Evolutionary conservation across 306 rosid genomes (phyloP).

Genomic region (cucumber (Cucumis sativus)): Cucumber_9930_V3 NC_026658.2:5243501-5244000

Average conservation of each 20-base stretch:
- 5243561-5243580: conserved; percentile 75
- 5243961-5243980: neutral
- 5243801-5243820: neutral
- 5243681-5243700: neutral
- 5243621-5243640: conserved; percentile 81
- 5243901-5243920: neutral
- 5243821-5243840: neutral
- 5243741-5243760: neutral
- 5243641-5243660: conserved; percentile 64
- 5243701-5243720: neutral
- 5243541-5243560: conserved; percentile 49
- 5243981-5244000: neutral
- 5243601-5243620: conserved; percentile 85
- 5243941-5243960: neutral
- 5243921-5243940: neutral
- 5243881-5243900: neutral
- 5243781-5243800: neutral
- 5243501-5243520: conserved; percentile 41
- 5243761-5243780: neutral
- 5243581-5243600: conserved; percentile 93
- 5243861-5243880: neutral
- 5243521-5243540: conserved; percentile 64
- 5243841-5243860: neutral
- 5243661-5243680: neutral
- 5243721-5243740: neutral